Conservation (phyloP, 2,329 filamentous ascomycete genomes). For the Cadophora gregata region DNA sequence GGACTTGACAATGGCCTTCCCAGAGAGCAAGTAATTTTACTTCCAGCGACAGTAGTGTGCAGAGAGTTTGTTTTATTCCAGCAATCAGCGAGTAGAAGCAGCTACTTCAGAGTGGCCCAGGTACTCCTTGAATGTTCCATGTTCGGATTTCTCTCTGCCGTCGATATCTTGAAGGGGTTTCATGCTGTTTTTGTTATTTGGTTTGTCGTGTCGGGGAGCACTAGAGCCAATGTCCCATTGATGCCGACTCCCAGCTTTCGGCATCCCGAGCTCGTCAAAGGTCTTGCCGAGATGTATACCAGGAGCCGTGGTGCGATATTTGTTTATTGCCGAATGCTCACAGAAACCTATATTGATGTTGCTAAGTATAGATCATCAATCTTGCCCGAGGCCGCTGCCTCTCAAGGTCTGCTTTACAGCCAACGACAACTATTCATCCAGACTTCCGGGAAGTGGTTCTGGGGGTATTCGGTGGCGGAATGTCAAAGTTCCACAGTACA, state of each 20-base stretch:
- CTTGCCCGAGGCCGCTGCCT: neutral
- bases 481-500: slow-evolving; percentile 4
- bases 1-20: neutral
- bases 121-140: neutral
- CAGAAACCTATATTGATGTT: neutral
- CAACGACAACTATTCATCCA: neutral
- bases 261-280: slow-evolving; percentile 2
- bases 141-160: neutral
- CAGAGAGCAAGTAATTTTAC: slow-evolving; percentile 3
- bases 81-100: slow-evolving; percentile 10
- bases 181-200: no score
- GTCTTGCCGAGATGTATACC: neutral
- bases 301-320: slow-evolving; percentile 1
- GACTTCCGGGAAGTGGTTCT: neutral
- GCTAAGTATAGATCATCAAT: neutral
- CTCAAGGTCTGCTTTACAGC: neutral
- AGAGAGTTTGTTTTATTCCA: neutral
- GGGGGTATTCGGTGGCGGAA: slow-evolving; percentile 4
- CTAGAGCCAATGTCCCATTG: neutral
- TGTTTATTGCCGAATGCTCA: neutral
- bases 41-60: slow-evolving; percentile 11
- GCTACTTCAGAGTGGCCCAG: neutral
- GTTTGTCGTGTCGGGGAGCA: no score
- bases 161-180: no score
- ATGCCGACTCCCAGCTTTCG: slow-evolving; percentile 1